Conservation (phyloP, 345 rosid genomes). For the Mercurialis annua region DNA sequence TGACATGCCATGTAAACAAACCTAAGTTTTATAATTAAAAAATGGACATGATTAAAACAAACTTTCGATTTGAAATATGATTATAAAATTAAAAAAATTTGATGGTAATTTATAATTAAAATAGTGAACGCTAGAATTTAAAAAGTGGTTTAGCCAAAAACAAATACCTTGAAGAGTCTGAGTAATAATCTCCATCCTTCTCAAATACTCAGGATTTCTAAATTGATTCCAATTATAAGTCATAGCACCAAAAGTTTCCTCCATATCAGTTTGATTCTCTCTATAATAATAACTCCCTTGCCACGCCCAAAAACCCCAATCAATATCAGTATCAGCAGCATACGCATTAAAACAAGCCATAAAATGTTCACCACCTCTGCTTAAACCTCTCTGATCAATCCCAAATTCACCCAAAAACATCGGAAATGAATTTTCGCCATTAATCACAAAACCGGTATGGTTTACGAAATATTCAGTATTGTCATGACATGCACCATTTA, state of each 20-base stretch:
- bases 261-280: not conserved
- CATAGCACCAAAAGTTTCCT: constrained; percentile 16
- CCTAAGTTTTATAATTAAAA: too few species aligned
- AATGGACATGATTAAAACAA: too few species aligned
- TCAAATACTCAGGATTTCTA: constrained; percentile 2
- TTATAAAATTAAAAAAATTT: too few species aligned
- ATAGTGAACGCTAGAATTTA: too few species aligned
- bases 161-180: constrained; percentile 4
- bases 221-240: constrained; percentile 9
- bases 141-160: too few species aligned
- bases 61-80: too few species aligned
- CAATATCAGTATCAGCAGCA: constrained; percentile 11
- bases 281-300: constrained; percentile 21
- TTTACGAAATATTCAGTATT: not conserved
- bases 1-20: too few species aligned
- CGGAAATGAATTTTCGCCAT: constrained; percentile 14
- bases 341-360: constrained; percentile 6
- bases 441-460: constrained; percentile 8
- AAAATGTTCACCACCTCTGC: constrained; percentile 2
- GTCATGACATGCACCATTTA: constrained; percentile 9
- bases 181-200: constrained; percentile 9
- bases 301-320: constrained; percentile 20
- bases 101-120: too few species aligned
- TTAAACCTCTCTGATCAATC: constrained; percentile 1
- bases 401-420: constrained; percentile 25